These are phyloP conservation scores for Venturiaceae sp. DNA, from an alignment of 2,329 filamentous ascomycete genomes.

Conservation along the genomic window DNA sequence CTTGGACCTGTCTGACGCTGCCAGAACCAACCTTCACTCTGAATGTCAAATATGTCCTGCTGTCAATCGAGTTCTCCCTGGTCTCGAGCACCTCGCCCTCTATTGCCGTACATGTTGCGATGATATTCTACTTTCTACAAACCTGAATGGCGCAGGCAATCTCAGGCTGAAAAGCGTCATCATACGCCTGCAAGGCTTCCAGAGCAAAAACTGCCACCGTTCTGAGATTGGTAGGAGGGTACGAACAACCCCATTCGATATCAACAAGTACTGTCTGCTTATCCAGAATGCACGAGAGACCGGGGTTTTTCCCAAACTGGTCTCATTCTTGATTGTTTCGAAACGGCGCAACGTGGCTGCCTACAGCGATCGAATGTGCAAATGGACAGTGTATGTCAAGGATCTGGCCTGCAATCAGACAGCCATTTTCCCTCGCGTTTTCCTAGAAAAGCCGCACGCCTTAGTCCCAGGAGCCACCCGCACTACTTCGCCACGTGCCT, in stretches of 20 bases:
- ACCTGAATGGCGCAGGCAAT: background rate
- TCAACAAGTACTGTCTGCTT: background rate
- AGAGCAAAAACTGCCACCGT: background rate
- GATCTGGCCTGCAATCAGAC: constrained; percentile 3
- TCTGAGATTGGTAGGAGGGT: background rate
- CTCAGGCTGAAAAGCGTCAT: background rate
- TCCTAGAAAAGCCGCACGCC: background rate
- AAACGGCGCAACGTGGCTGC: background rate
- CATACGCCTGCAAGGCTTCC: constrained; percentile 1
- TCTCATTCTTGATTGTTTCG: background rate
- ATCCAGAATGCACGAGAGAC: background rate
- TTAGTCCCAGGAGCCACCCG: background rate
- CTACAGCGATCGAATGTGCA: background rate
- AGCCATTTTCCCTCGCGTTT: background rate
- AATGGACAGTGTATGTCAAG: constrained; percentile 1
- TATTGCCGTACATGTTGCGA: constrained; percentile 1
- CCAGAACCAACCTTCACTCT: background rate
- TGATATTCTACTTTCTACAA: background rate
- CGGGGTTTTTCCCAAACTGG: background rate
- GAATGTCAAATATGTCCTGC: background rate
- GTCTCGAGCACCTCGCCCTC: background rate
- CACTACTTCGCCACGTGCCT: background rate
- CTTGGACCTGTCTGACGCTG: background rate
- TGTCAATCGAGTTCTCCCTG: constrained; percentile 1
- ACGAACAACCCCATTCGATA: background rate